phyloP scores from a whole-genome alignment of 768 basidiomycete species.

The Lentinula lateritia region DNA sequence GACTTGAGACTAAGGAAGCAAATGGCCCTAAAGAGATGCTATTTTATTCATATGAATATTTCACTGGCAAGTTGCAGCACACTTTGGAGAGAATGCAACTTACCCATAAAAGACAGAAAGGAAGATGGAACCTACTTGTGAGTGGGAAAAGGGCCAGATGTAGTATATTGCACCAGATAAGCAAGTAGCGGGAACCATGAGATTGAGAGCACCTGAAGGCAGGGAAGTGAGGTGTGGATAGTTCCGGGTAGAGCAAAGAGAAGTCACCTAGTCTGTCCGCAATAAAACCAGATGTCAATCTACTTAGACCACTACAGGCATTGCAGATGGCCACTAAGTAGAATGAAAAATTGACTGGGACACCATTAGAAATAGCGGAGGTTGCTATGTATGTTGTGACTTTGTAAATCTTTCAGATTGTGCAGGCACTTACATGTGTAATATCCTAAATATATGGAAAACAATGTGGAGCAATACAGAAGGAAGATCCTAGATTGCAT shows the following conservation, averaged over 20 bases:
- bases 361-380: neutral
- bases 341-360: neutral
- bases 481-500: neutral
- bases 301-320: neutral
- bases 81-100: neutral
- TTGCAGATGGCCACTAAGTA: neutral
- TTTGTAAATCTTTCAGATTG: neutral
- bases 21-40: neutral
- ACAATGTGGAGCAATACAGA: neutral
- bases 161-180: neutral
- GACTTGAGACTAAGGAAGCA: neutral
- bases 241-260: neutral
- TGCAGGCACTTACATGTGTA: neutral
- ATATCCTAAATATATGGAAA: neutral
- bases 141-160: neutral
- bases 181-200: neutral
- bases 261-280: neutral
- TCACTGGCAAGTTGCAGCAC: neutral
- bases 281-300: neutral
- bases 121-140: neutral
- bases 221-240: neutral
- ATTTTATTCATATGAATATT: neutral
- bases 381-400: neutral
- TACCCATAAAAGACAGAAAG: neutral
- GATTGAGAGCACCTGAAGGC: neutral